A percentile compares a stretch with the other conserved stretches of the same genome.
These are phyloP conservation scores for Coemansia sp. DNA, from an alignment of 192 early-diverging fungal genomes.

Conservation along the genomic window DNA sequence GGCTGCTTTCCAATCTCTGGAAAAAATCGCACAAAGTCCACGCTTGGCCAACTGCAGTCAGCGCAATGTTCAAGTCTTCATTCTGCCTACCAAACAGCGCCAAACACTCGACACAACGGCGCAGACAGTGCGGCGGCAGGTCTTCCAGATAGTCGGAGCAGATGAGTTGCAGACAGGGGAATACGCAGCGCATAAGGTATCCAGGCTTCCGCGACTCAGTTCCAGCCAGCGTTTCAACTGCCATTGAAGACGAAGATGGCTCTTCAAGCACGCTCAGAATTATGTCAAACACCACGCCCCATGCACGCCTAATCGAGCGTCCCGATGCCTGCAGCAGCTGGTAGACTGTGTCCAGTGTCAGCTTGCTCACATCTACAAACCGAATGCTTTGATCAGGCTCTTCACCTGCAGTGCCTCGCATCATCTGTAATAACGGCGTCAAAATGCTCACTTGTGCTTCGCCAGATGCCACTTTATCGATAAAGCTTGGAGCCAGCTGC, in stretches of 20 bases:
- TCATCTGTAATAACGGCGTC: constrained; percentile 60
- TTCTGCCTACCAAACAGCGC: constrained; percentile 76
- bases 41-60: constrained; percentile 86
- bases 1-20: constrained; percentile 38
- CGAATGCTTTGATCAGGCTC: constrained; percentile 7
- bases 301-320: constrained; percentile 77
- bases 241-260: background rate
- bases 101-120: constrained; percentile 77
- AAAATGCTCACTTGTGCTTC: constrained; percentile 66
- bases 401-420: constrained; percentile 22
- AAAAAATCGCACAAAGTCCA: constrained; percentile 94
- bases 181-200: constrained; percentile 72
- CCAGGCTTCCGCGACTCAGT: constrained; percentile 27
- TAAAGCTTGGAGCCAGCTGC: constrained; percentile 6
- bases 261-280: constrained; percentile 51
- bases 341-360: constrained; percentile 84
- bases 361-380: constrained; percentile 75
- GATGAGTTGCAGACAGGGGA: constrained; percentile 90
- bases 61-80: constrained; percentile 91
- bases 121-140: constrained; percentile 69
- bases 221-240: constrained; percentile 31
- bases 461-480: constrained; percentile 57
- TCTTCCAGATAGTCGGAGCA: constrained; percentile 91
- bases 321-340: constrained; percentile 88
- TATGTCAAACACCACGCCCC: constrained; percentile 90